Percentiles rank a stretch among this genome's conserved stretches.
Conservation (phyloP, 2,329 filamentous ascomycete genomes). For the Arachnopeziza araneosa region DNA sequence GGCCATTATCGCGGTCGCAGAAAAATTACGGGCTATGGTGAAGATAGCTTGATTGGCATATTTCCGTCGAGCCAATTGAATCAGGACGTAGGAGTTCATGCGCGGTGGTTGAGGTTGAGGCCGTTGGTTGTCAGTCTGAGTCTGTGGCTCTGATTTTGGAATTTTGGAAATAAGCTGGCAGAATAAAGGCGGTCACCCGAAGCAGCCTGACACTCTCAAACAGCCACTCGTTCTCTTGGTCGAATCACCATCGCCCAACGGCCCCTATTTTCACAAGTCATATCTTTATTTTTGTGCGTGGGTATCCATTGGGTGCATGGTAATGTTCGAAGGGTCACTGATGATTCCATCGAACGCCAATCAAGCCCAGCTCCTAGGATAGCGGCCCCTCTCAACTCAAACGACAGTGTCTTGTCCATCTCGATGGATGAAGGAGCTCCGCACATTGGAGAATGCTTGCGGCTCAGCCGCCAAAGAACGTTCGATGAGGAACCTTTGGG, state of each 20-base stretch:
- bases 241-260: not conserved
- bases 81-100: not conserved
- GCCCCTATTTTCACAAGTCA: not conserved
- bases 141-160: not conserved
- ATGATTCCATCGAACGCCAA: not conserved
- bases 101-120: not conserved
- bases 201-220: not conserved
- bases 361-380: not conserved
- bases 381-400: not conserved
- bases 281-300: not conserved
- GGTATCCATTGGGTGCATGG: not conserved
- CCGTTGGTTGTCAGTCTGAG: not conserved
- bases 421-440: not conserved
- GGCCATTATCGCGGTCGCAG: conserved; percentile 4
- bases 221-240: not conserved
- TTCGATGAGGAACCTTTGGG: not conserved
- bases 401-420: not conserved
- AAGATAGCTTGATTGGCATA: not conserved
- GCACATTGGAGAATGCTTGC: not conserved
- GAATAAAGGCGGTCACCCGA: not conserved
- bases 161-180: not conserved
- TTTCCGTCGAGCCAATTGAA: not conserved
- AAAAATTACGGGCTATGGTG: not conserved
- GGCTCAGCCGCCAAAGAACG: not conserved
- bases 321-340: too few relatives aligned